Base-by-base conservation (phyloP, 1,284 basidiomycete genomes). In the Melanopsichium pennsylvanicum region DNA sequence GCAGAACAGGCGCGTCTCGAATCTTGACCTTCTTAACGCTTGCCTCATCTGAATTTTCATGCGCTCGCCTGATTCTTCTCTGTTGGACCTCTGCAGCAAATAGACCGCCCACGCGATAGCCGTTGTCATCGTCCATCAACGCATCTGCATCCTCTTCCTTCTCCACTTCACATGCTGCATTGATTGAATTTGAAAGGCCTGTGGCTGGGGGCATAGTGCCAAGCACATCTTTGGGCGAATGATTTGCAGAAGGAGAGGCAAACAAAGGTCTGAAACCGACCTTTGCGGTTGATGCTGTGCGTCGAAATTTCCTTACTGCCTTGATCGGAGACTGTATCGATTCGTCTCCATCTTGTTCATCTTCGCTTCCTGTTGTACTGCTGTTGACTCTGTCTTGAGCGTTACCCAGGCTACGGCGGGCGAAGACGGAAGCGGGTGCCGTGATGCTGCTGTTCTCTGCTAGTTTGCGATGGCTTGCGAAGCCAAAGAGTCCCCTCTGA, bases 61-160 rank as follows among this genome's bases (percentile, higher is more conserved):
- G 37, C 13, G 47, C 46, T 8, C 56, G 62, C 27, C 62, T 23
- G 3, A 48, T 18, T 5, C 45, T 33, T 42, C 56, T 37, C 12
- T 56, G 46, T 21, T 44, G 38, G 10, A 68, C 40, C 42, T 70
- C 40, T 1, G 57, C 61, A 8, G 61, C 67, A 25, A 70, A 70
- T 3, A 70, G 18, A 6, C 67, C 67, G 0, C 67, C 67, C 0
- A 49, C 43, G 0, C 52, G 35, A 2, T 42, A 22, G 3, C n/a
- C 18, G 2, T 26, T 35, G n/a, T 32, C 44, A 21, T 47, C 52
- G 11, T 62, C 47, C 52, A 56, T 56, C 2, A 62, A 27, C 10
- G 43, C 43, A 25, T 62, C 49, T 27, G 31, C 55, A 13, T 48
- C 54, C 5, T 32, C 44, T 12, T 31, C 45, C 5, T 1, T 26